Percentiles rank a stretch among this genome's conserved stretches.
These are phyloP conservation scores for Hordeum vulgare DNA, from an alignment of 176 grass and related monocot genomes.

Conservation along the genomic window MorexV3_pseudomolecules_assembly NC_058521.1:531745244-531745743, in stretches of 20 bases:
- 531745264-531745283: background rate
- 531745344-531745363: background rate
- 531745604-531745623: background rate
- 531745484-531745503: slow-evolving; percentile 84
- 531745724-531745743: slow-evolving; percentile 76
- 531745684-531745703: slow-evolving; percentile 75
- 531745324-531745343: background rate
- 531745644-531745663: slow-evolving; percentile 37
- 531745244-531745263: background rate
- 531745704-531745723: slow-evolving; percentile 73
- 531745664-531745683: slow-evolving; percentile 65
- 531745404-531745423: background rate
- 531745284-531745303: background rate
- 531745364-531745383: background rate
- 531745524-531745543: slow-evolving; percentile 73
- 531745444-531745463: slow-evolving; percentile 44
- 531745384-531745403: background rate
- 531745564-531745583: background rate
- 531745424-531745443: slow-evolving; percentile 10
- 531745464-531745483: slow-evolving; percentile 66
- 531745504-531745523: slow-evolving; percentile 52
- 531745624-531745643: background rate
- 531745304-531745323: background rate
- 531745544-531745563: slow-evolving; percentile 54
- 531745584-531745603: background rate